These are phyloP conservation scores for Bryoerythrophyllum caledonicum DNA, from an alignment of 225 moss, liverwort and hornwort species.

Conservation along the genomic window DNA sequence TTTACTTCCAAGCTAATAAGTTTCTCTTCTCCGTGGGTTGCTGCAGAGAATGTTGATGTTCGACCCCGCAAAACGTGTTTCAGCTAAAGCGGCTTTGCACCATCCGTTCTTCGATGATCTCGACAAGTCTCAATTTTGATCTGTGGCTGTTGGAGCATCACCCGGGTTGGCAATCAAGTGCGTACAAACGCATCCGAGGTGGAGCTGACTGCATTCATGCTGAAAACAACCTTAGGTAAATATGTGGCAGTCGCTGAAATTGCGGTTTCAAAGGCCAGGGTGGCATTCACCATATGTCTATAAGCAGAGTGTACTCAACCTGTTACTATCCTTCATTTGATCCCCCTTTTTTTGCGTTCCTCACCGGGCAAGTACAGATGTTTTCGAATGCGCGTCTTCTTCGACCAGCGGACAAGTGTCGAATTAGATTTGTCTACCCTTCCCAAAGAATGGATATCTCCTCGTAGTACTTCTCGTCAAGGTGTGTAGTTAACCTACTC, in stretches of 20 bases:
- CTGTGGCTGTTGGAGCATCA: conserved; percentile 26
- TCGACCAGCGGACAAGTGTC: conserved; percentile 29
- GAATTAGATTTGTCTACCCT: conserved; percentile 45
- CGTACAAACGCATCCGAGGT: conserved; percentile 18
- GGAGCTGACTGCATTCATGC: conserved; percentile 29
- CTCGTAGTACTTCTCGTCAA: conserved; percentile 17
- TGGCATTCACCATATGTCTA: conserved; percentile 59
- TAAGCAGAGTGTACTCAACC: conserved; percentile 54
- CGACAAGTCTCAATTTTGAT: conserved; percentile 86
- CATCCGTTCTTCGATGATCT: conserved; percentile 79
- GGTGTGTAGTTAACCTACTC: conserved; percentile 34
- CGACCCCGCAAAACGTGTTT: conserved; percentile 74
- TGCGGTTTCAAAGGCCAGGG: conserved; percentile 42
- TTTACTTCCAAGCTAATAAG: not conserved
- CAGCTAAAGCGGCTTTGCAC: conserved; percentile 69
- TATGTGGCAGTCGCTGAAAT: conserved; percentile 40
- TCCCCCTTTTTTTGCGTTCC: conserved; percentile 31
- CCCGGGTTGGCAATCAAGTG: conserved; percentile 27
- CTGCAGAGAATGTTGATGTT: conserved; percentile 78
- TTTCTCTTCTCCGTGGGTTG: not conserved
- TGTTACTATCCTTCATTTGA: conserved; percentile 43
- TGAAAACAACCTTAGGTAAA: conserved; percentile 33
- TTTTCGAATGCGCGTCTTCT: conserved; percentile 33
- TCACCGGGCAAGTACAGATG: conserved; percentile 36
- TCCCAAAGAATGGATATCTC: conserved; percentile 29